Evolutionary conservation across 345 rosid genomes (phyloP), one percentile per base, ranked within the genome.

Genomic region (Trapa bicornis): DNA sequence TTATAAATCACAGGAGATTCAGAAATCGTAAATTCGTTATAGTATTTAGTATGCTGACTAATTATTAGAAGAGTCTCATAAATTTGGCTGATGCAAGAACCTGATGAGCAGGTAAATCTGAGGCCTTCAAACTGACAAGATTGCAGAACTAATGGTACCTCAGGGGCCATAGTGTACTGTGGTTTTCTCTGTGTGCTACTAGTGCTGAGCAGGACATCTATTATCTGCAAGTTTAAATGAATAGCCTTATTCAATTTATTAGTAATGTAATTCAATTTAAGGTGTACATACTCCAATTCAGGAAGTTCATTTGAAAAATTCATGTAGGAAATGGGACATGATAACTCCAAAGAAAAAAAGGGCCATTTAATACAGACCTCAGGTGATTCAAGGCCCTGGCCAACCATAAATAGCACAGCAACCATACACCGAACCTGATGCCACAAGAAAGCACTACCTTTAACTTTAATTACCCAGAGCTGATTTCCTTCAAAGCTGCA

Each of bases 371-470:
- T 56, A 84, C 89, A 66, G 76, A 93, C 97, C 76, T 87, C 85
- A 60, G 84, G 76, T 10, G 97, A 78, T 76, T 93, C 98, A 52
- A 84, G 78, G 60, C 92, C 96, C 74, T 81, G 92, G 65, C 98
- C 97, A 14, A 90, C 83, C 98, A 93, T 84, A 82, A 93, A 90
- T 58, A 93, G 81, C 69, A 93, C 92, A 43, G 92, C 82, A 67
- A 90, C 97, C 82, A 93, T 88, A 81, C 92, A 86, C 39, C 98
- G 88, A 70, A 93, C 84, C 72, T 93, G 98, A 78, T 93, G 98
- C 97, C 96, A 88, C 66, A 90, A 75, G 80, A 93, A 93, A 69
- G 98, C 96, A 73, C 89, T 90, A 65, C 98, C 98, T 76, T 74
- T 83, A 71, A 93, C 75, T 79, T 80, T 85, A 71, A 90, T 79